Percentiles rank a stretch among this genome's conserved stretches.
Conservation (phyloP, 805 yeast genomes). For the Sugiyamaella lignohabitans region DNA sequence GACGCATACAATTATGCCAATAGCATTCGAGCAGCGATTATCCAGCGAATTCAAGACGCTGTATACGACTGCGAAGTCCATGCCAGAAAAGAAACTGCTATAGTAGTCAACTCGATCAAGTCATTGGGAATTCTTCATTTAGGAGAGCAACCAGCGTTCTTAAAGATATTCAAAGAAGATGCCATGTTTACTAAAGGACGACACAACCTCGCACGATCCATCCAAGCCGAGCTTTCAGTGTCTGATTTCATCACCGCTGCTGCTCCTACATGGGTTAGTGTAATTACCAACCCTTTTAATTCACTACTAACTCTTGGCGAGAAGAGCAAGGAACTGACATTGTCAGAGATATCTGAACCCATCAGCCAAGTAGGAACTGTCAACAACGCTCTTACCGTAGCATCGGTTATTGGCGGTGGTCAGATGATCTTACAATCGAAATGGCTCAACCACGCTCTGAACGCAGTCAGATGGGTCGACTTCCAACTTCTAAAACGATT, state of each 20-base stretch:
- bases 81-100: conserved; percentile 57
- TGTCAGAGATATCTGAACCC: conserved; percentile 6
- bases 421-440: conserved; percentile 20
- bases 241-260: conserved; percentile 79
- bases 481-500: conserved; percentile 32
- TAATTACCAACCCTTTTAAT: background rate
- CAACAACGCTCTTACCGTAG: conserved; percentile 25
- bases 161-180: conserved; percentile 45
- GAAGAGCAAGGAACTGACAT: background rate
- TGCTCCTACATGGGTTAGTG: conserved; percentile 25
- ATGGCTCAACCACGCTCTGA: conserved; percentile 18
- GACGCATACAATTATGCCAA: conserved; percentile 62
- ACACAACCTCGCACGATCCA: conserved; percentile 53
- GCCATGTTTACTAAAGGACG: conserved; percentile 76
- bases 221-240: conserved; percentile 54
- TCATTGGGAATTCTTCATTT: conserved; percentile 56
- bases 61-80: conserved; percentile 59
- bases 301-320: background rate
- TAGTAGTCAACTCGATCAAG: conserved; percentile 57
- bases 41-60: conserved; percentile 55
- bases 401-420: conserved; percentile 27
- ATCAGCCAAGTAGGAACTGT: conserved; percentile 10
- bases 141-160: conserved; percentile 49
- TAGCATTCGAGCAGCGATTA: conserved; percentile 61
- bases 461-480: conserved; percentile 15